phyloP scores from a whole-genome alignment of 2,329 filamentous ascomycete species.

The Septoria linicola region DNA sequence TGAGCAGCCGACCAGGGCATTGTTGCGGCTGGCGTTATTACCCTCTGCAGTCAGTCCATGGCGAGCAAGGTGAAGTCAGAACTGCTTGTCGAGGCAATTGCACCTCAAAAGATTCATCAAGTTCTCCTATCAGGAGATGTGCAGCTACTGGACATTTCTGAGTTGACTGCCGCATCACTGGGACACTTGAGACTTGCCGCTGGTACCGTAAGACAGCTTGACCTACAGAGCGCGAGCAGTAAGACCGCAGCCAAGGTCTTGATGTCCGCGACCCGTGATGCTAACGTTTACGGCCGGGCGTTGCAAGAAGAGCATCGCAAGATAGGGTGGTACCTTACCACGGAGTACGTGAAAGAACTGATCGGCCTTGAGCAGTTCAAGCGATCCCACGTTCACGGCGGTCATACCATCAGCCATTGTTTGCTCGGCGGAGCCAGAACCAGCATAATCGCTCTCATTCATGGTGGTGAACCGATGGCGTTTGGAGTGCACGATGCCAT shows the following conservation, averaged over 20 bases:
- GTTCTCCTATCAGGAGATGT: constrained; percentile 45
- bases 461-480: constrained; percentile 63
- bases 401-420: constrained; percentile 46
- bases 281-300: constrained; percentile 44
- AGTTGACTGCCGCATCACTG: constrained; percentile 44
- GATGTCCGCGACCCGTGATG: constrained; percentile 55
- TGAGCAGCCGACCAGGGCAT: constrained; percentile 55
- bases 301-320: constrained; percentile 52
- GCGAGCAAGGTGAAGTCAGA: constrained; percentile 56
- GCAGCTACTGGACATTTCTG: constrained; percentile 42
- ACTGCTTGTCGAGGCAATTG: no score
- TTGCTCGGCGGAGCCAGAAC: constrained; percentile 52
- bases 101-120: constrained; percentile 39
- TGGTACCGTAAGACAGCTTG: no score
- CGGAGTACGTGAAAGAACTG: constrained; percentile 46
- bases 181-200: constrained; percentile 30
- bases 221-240: constrained; percentile 42
- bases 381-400: constrained; percentile 55
- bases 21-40: constrained; percentile 55
- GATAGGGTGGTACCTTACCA: constrained; percentile 56
- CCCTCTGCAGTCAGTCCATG: no score
- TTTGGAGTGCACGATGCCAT: constrained; percentile 57
- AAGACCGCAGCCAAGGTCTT: constrained; percentile 52
- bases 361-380: constrained; percentile 52
- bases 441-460: constrained; percentile 61